These are phyloP conservation scores for Botrytis hyacinthi DNA, from an alignment of 2,329 filamentous ascomycete species.

Conservation along the genomic window DNA sequence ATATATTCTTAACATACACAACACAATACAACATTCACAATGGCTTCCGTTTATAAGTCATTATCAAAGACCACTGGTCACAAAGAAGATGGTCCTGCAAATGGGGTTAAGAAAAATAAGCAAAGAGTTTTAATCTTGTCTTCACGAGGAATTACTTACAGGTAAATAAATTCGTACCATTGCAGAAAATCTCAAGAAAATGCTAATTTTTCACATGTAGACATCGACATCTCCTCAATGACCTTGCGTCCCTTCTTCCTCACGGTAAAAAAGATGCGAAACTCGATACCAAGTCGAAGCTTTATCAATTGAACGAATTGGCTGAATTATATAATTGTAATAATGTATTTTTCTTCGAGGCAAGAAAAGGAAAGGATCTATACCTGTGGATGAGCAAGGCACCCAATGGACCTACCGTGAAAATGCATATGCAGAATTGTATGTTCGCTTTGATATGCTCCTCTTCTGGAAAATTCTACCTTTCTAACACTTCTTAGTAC, in stretches of 20 bases:
- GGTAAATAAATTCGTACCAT: slow-evolving; percentile 47
- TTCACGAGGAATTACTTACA: slow-evolving; percentile 86
- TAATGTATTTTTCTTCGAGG: slow-evolving; percentile 93
- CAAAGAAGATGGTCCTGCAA: slow-evolving; percentile 48
- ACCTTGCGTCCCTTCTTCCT: slow-evolving; percentile 83
- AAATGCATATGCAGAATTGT: slow-evolving; percentile 77
- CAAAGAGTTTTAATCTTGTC: slow-evolving; percentile 85
- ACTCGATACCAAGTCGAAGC: slow-evolving; percentile 91
- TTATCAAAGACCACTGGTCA: slow-evolving; percentile 60
- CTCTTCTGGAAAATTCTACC: neutral
- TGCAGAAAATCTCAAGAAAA: slow-evolving; percentile 18
- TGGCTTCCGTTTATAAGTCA: slow-evolving; percentile 75
- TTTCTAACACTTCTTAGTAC: slow-evolving; percentile 53
- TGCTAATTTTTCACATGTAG: slow-evolving; percentile 47
- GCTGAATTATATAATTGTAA: slow-evolving; percentile 85
- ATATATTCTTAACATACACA: neutral
- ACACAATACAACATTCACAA: slow-evolving; percentile 38
- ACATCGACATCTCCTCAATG: slow-evolving; percentile 89
- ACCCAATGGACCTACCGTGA: slow-evolving; percentile 60
- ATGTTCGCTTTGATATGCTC: slow-evolving; percentile 22
- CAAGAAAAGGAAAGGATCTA: slow-evolving; percentile 88
- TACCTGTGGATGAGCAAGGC: slow-evolving; percentile 93
- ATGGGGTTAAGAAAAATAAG: slow-evolving; percentile 60
- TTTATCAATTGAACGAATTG: slow-evolving; percentile 74
- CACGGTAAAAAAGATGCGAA: slow-evolving; percentile 94